Percentiles rank a stretch among this genome's conserved stretches.
phyloP scores from a whole-genome alignment of 768 basidiomycete genomes.

The Nidularia sp. region DNA sequence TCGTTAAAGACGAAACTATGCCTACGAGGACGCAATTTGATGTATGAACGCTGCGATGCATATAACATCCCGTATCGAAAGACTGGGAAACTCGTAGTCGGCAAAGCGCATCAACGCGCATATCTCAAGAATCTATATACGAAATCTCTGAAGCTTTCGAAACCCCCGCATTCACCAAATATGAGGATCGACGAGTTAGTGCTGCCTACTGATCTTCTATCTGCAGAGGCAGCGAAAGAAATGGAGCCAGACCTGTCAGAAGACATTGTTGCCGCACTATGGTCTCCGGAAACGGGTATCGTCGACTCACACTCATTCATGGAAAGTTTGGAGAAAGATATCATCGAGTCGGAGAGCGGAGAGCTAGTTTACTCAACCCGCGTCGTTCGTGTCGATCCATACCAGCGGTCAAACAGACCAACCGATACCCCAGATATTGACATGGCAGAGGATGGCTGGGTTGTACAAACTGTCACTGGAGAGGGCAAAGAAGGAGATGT shows the following conservation, averaged over 20 bases:
- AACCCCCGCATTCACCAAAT: constrained; percentile 38
- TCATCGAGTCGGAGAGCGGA: constrained; percentile 64
- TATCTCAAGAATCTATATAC: constrained; percentile 70
- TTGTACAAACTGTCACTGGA: constrained; percentile 74
- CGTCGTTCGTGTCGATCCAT: constrained; percentile 83
- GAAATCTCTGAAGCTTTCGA: constrained; percentile 52
- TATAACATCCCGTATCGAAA: constrained; percentile 65
- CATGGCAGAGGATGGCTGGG: constrained; percentile 67
- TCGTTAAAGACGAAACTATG: constrained; percentile 87
- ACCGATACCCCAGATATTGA: constrained; percentile 18
- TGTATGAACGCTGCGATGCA: constrained; percentile 71
- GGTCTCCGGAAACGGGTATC: constrained; percentile 87
- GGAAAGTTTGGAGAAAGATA: constrained; percentile 78
- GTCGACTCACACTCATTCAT: constrained; percentile 84
- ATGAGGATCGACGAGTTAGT: constrained; percentile 23
- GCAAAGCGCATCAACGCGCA: constrained; percentile 54
- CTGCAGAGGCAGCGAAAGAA: constrained; percentile 58
- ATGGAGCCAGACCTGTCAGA: constrained; percentile 82
- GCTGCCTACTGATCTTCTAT: constrained; percentile 66
- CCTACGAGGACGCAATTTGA: constrained; percentile 77
- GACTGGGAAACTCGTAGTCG: constrained; percentile 90
- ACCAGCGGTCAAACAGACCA: constrained; percentile 18
- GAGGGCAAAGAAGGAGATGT: constrained; percentile 46
- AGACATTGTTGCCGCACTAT: constrained; percentile 69
- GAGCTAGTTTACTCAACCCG: constrained; percentile 74